Evolutionary conservation across 148 eudicot genomes (phyloP), one percentile per base, ranked within the genome.

Genomic region (Camellia lanceoleosa): DNA sequence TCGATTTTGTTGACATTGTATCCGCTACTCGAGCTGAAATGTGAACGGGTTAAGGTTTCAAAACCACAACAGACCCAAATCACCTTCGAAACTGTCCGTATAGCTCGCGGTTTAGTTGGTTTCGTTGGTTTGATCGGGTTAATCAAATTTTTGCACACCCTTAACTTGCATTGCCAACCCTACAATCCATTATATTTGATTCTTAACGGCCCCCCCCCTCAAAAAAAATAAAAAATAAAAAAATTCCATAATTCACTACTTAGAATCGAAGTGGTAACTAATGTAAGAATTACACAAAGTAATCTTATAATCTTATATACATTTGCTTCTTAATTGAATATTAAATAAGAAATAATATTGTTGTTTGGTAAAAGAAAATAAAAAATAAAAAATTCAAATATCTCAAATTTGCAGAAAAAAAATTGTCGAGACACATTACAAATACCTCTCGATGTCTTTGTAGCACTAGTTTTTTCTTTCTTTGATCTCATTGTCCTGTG

Each of bases 401-500:
- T 7, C 52, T 49, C 7, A 49, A 7, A 4, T 49, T 49, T 49
- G 7, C n/a, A n/a, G 0, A 49, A 49, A 14, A 14, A 7, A 49
- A 15, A 46, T 58, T 23, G 13, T 38, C 5, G 2, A 60, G 23
- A 60, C 2, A 60, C 73, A 62, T 49, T 46, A 47, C 19, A 67
- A 42, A 51, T 85, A 94, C 98, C 91, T 90, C 83, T 92, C 97
- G 77, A 94, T 75, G 73, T 94, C 98, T 47, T 82, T 84, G 80
- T 92, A 94, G 69, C 97, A 94, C 58, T 86, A 87, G 79, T 87
- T 88, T 83, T 94, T 94, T 87, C 79, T 92, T 83, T 79, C 85
- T 79, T 87, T 82, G 83, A 91, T 87, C 78, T 94, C 98, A 64
- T 65, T 68, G 38, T 94, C 98, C 98, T 92, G 82, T 13, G 44